A percentile compares a stretch with the other conserved stretches of the same genome.
These are phyloP conservation scores for Xylaria nigripes DNA, from an alignment of 495 filamentous ascomycete genomes.

Conservation along the genomic window DNA sequence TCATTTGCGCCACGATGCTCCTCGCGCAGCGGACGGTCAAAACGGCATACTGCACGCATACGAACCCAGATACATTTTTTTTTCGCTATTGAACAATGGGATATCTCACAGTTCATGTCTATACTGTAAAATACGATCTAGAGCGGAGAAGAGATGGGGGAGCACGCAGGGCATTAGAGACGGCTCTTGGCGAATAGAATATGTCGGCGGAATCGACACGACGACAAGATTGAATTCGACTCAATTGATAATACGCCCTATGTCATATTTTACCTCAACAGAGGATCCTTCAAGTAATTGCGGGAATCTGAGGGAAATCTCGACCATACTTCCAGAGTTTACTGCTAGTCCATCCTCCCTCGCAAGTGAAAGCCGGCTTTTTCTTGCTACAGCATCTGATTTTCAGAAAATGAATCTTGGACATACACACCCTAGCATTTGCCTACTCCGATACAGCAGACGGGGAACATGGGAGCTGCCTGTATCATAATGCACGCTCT, in stretches of 20 bases:
- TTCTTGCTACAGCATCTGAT: too few species aligned
- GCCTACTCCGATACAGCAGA: too few species aligned
- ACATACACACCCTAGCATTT: too few species aligned
- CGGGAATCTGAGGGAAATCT: not conserved
- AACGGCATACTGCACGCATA: not conserved
- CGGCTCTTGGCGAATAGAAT: not conserved
- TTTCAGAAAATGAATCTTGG: too few species aligned
- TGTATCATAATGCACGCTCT: too few species aligned
- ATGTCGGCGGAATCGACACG: not conserved
- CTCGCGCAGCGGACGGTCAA: not conserved
- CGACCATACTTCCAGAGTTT: not conserved
- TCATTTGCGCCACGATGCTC: not conserved
- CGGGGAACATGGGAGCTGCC: too few species aligned
- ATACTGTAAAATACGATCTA: constrained; percentile 15
- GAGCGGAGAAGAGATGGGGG: not conserved
- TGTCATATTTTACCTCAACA: not conserved
- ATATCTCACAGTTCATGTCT: not conserved
- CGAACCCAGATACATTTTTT: not conserved
- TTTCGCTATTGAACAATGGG: not conserved
- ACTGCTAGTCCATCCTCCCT: too few species aligned
- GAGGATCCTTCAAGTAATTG: not conserved
- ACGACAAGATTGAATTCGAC: not conserved
- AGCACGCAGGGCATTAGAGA: constrained; percentile 12
- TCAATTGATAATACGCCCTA: not conserved
- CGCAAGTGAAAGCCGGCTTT: too few species aligned